These are phyloP conservation scores for Wickerhamomyces sp. DNA, from an alignment of 1,139 yeast genomes.

Conservation along the genomic window DNA sequence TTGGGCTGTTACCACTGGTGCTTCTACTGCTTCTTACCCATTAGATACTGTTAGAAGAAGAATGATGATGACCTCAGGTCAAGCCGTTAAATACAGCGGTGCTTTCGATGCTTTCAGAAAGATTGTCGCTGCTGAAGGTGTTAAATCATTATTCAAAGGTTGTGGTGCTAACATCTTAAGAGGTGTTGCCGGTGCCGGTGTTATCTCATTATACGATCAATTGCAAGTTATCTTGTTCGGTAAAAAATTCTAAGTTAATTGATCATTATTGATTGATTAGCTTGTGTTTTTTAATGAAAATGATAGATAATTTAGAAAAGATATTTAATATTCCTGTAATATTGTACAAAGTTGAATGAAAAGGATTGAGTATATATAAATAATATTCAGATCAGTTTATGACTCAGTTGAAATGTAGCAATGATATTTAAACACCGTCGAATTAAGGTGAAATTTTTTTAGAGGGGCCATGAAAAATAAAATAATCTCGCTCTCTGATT, in stretches of 20 bases:
- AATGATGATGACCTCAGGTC: constrained; percentile 86
- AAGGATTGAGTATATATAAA: background rate
- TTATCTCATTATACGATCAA: constrained; percentile 74
- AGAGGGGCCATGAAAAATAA: too few species aligned
- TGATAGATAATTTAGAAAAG: constrained; percentile 4
- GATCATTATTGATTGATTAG: constrained; percentile 10
- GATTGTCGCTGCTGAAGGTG: constrained; percentile 73
- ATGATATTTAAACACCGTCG: too few species aligned
- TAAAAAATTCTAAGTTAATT: constrained; percentile 49
- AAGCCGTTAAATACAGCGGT: constrained; percentile 71
- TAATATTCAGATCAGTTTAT: background rate
- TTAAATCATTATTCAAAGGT: constrained; percentile 72
- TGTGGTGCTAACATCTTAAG: constrained; percentile 85
- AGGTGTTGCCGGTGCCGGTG: constrained; percentile 90
- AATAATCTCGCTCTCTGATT: too few species aligned
- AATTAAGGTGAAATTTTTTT: too few species aligned
- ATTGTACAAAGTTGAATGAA: constrained; percentile 5
- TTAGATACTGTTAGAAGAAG: constrained; percentile 82
- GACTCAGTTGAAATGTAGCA: background rate
- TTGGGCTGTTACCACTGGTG: constrained; percentile 76
- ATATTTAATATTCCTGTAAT: constrained; percentile 19
- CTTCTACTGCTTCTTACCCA: constrained; percentile 78
- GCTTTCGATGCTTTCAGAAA: constrained; percentile 69
- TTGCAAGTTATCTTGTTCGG: constrained; percentile 70
- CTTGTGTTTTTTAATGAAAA: constrained; percentile 6